Percentiles rank a stretch among this genome's conserved stretches.
These are phyloP conservation scores for Backusella australiensis DNA, from an alignment of 192 early-diverging fungal species.

Conservation along the genomic window DNA sequence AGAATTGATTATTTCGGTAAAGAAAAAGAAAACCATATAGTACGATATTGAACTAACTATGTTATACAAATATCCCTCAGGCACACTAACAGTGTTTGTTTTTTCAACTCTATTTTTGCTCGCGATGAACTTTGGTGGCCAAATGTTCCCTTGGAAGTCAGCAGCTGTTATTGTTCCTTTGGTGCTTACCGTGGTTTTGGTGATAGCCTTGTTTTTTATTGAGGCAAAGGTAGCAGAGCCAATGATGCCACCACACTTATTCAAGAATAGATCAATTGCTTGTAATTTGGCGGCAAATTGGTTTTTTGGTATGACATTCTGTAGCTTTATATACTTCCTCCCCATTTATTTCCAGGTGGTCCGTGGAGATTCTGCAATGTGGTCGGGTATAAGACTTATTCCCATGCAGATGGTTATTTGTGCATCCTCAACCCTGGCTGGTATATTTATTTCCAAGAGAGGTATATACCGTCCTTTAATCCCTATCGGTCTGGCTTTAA, in stretches of 20 bases:
- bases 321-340: conserved; percentile 33
- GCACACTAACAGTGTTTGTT: conserved; percentile 37
- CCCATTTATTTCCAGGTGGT: conserved; percentile 56
- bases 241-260: conserved; percentile 58
- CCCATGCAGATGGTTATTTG: conserved; percentile 32
- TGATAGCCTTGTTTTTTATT: conserved; percentile 36
- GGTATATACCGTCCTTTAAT: conserved; percentile 20
- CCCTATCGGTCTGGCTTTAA: conserved; percentile 56
- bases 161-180: conserved; percentile 48
- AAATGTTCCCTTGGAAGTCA: conserved; percentile 52
- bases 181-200: conserved; percentile 38
- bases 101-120: conserved; percentile 57
- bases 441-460: conserved; percentile 25
- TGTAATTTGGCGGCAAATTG: conserved; percentile 24
- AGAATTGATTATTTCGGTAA: conserved; percentile 62
- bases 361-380: conserved; percentile 52
- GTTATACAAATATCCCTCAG: conserved; percentile 6
- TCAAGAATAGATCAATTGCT: conserved; percentile 45
- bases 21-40: conserved; percentile 28
- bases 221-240: conserved; percentile 59
- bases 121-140: conserved; percentile 64
- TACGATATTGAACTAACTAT: not conserved
- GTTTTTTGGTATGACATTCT: conserved; percentile 37
- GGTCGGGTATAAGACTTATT: conserved; percentile 37
- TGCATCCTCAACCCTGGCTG: conserved; percentile 19